phyloP scores from a whole-genome alignment of 306 rosid species.

The Rosa chinensis region DNA sequence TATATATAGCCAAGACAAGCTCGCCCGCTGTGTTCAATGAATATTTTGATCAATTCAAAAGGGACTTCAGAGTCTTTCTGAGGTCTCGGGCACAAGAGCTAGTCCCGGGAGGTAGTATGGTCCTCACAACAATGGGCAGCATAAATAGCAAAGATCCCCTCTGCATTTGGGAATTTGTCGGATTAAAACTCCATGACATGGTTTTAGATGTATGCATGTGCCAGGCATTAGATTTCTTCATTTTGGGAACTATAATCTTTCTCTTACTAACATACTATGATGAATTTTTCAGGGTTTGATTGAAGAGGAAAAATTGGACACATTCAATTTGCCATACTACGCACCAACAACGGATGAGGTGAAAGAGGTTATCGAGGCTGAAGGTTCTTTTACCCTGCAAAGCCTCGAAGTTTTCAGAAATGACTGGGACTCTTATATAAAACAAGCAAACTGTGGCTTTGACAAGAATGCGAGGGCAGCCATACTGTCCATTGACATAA shows the following conservation, averaged over 20 bases:
- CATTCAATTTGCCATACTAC: conserved; percentile 41
- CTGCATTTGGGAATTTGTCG: conserved; percentile 21
- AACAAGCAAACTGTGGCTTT: conserved; percentile 14
- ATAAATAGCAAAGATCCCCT: background rate
- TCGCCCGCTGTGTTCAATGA: conserved; percentile 26
- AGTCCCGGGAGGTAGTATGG: conserved; percentile 37
- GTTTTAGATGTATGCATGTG: conserved; percentile 40
- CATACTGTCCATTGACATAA: conserved; percentile 24
- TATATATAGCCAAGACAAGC: conserved; percentile 25
- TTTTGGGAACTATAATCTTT: no score
- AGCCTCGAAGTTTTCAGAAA: conserved; percentile 19
- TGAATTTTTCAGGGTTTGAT: conserved; percentile 29
- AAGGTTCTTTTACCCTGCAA: conserved; percentile 38
- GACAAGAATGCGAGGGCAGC: conserved; percentile 20
- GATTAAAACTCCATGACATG: conserved; percentile 43
- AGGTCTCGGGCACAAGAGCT: conserved; percentile 43
- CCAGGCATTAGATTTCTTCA: no score
- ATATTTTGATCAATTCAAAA: conserved; percentile 33
- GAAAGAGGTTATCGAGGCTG: conserved; percentile 29
- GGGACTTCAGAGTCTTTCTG: conserved; percentile 41
- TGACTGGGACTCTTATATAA: conserved; percentile 29
- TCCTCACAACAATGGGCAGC: conserved; percentile 38
- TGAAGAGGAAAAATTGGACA: conserved; percentile 34
- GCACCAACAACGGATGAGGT: conserved; percentile 39
- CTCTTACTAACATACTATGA: background rate